These are phyloP conservation scores for Dalbergia cultrata DNA, from an alignment of 306 rosid species.

Conservation along the genomic window DNA sequence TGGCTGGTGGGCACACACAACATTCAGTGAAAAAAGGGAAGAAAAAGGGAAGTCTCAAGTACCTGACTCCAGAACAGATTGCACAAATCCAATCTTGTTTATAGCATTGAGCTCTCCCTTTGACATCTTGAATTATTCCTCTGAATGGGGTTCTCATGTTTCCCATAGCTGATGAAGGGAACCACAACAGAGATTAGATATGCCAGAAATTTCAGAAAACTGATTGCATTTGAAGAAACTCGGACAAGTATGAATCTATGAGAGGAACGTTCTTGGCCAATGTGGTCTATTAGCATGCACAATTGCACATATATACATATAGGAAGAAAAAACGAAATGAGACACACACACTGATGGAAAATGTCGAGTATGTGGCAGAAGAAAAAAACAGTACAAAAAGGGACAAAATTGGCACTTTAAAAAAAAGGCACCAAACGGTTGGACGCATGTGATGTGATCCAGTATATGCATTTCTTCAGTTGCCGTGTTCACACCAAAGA, in stretches of 20 bases:
- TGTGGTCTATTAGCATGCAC: conserved; percentile 2
- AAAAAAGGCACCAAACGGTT: conserved; percentile 34
- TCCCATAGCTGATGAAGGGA: conserved; percentile 53
- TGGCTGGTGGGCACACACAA: not conserved
- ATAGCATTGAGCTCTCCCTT: conserved; percentile 78
- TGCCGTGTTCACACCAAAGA: not conserved
- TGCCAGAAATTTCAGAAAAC: conserved; percentile 9
- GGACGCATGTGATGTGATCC: conserved; percentile 48
- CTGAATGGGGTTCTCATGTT: conserved; percentile 55
- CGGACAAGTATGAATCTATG: not conserved
- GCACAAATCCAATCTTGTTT: conserved; percentile 79
- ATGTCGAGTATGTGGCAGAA: not conserved
- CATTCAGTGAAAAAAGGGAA: not conserved
- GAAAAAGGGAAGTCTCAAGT: not conserved
- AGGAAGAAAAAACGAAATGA: conserved; percentile 18
- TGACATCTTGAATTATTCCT: conserved; percentile 75
- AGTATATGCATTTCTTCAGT: not conserved
- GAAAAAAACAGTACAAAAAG: conserved; percentile 4
- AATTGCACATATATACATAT: not conserved
- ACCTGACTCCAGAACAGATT: conserved; percentile 71
- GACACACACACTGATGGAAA: not conserved
- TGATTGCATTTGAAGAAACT: not conserved
- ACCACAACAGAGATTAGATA: conserved; percentile 28
- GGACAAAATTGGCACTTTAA: conserved; percentile 42
- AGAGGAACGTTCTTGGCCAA: not conserved